Evolutionary conservation across 108 stramenopile species (phyloP).

Genomic region (Skeletonema marinoi): DNA sequence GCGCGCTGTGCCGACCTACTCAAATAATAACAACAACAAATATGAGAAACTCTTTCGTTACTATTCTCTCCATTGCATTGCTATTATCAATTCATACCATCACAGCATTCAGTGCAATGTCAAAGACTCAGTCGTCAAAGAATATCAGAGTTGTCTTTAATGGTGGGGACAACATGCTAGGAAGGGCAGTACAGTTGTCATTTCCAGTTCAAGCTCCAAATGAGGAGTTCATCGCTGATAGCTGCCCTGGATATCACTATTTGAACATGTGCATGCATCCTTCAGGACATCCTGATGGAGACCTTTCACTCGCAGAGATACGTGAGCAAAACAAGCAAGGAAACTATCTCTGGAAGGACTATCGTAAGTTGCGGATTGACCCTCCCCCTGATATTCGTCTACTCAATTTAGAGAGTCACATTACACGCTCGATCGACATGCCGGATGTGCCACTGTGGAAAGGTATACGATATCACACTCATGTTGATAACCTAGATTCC

Average conservation of each 20-base stretch:
- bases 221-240: conserved; percentile 15
- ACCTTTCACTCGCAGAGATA: conserved; percentile 4
- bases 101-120: too few relatives aligned
- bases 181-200: conserved; percentile 20
- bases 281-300: not conserved
- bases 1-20: too few relatives aligned
- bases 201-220: not conserved
- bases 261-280: conserved; percentile 15
- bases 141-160: conserved; percentile 17
- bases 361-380: not conserved
- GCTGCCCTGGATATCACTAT: conserved; percentile 16
- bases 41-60: too few relatives aligned
- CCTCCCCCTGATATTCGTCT: conserved; percentile 17
- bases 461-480: conserved; percentile 21
- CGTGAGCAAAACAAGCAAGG: conserved; percentile 10
- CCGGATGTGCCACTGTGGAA: conserved; percentile 10
- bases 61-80: too few relatives aligned
- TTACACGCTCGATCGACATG: conserved; percentile 19
- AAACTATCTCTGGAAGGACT: conserved; percentile 20
- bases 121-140: not conserved
- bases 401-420: conserved; percentile 20
- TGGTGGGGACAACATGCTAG: conserved; percentile 33
- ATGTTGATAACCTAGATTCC: conserved; percentile 10
- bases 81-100: too few relatives aligned
- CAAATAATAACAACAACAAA: too few relatives aligned